Conservation (phyloP, 805 yeast genomes). For the Kluyveromyces dobzhanskii region DNA sequence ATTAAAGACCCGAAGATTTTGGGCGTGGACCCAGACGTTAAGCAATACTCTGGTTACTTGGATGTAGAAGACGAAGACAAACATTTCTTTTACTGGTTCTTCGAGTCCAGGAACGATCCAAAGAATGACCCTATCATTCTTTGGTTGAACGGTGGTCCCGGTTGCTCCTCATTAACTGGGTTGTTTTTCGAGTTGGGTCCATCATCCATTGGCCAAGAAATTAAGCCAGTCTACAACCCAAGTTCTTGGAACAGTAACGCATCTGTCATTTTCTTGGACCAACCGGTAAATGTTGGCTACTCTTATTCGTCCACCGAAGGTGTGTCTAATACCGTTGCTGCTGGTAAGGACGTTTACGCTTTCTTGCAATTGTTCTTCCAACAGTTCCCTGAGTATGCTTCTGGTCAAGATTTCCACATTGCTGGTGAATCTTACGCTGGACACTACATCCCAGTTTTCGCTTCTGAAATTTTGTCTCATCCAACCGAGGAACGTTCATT, state of each 20-base stretch:
- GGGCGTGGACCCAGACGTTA: slow-evolving; percentile 68
- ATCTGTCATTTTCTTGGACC: slow-evolving; percentile 77
- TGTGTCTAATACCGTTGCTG: slow-evolving; percentile 68
- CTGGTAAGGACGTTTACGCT: slow-evolving; percentile 75
- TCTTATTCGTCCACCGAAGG: slow-evolving; percentile 52
- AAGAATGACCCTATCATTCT: slow-evolving; percentile 72
- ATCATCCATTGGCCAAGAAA: slow-evolving; percentile 50
- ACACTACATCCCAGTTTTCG: slow-evolving; percentile 87
- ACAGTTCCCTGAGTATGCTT: slow-evolving; percentile 51
- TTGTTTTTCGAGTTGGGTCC: slow-evolving; percentile 84
- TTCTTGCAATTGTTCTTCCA: slow-evolving; percentile 73
- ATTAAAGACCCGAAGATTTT: slow-evolving; percentile 49
- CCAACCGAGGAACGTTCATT: slow-evolving; percentile 45
- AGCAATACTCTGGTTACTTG: slow-evolving; percentile 79
- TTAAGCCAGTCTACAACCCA: slow-evolving; percentile 63
- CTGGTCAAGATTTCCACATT: slow-evolving; percentile 60
- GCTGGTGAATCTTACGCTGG: slow-evolving; percentile 95
- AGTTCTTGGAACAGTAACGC: slow-evolving; percentile 82
- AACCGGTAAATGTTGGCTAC: slow-evolving; percentile 82
- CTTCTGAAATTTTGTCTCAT: slow-evolving; percentile 67
- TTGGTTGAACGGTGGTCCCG: slow-evolving; percentile 95
- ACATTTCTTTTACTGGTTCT: slow-evolving; percentile 79
- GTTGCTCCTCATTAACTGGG: slow-evolving; percentile 85
- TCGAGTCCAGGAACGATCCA: slow-evolving; percentile 87
- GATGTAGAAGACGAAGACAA: slow-evolving; percentile 78